phyloP scores from a whole-genome alignment of 208 protist genomes.

The Crithidia thermophila region DNA sequence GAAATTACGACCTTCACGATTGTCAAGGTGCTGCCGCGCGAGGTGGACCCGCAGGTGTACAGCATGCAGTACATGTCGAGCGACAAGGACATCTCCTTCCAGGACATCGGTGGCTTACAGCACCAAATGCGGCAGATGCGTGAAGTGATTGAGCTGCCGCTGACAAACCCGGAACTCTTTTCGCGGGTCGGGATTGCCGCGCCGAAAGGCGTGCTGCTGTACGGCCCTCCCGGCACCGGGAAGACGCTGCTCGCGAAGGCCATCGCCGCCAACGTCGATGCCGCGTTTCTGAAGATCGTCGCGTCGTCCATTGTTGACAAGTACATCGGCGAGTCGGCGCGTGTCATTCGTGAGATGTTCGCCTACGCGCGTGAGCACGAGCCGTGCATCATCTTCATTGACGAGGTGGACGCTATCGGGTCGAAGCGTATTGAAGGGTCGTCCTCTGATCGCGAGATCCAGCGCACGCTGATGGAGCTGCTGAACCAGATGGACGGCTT shows the following conservation, averaged over 20 bases:
- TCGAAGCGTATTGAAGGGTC: constrained; percentile 99
- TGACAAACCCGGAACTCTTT: constrained; percentile 99
- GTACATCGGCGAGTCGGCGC: constrained; percentile 99
- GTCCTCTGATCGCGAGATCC: constrained; percentile 98
- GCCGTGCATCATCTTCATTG: constrained; percentile 99
- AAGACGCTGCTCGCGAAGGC: constrained; percentile 98
- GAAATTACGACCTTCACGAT: constrained; percentile 99
- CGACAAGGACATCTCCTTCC: constrained; percentile 94
- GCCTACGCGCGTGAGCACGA: constrained; percentile 97
- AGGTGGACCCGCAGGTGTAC: constrained; percentile 99
- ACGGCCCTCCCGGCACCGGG: constrained; percentile 98
- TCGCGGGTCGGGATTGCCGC: constrained; percentile 98
- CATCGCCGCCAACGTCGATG: constrained; percentile 98
- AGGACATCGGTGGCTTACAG: constrained; percentile 97
- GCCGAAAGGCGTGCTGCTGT: constrained; percentile 99
- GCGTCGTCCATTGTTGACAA: constrained; percentile 99
- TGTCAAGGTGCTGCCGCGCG: constrained; percentile 98
- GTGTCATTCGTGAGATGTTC: constrained; percentile 99
- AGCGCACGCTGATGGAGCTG: constrained; percentile 99
- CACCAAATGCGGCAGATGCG: constrained; percentile 99
- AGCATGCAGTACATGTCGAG: constrained; percentile 98
- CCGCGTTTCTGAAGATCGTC: constrained; percentile 99
- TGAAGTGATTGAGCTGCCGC: constrained; percentile 99
- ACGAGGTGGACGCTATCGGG: constrained; percentile 99
- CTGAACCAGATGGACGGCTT: constrained; percentile 99